Conservation (phyloP, 2,329 filamentous ascomycete genomes). For the Penicillium sp. region DNA sequence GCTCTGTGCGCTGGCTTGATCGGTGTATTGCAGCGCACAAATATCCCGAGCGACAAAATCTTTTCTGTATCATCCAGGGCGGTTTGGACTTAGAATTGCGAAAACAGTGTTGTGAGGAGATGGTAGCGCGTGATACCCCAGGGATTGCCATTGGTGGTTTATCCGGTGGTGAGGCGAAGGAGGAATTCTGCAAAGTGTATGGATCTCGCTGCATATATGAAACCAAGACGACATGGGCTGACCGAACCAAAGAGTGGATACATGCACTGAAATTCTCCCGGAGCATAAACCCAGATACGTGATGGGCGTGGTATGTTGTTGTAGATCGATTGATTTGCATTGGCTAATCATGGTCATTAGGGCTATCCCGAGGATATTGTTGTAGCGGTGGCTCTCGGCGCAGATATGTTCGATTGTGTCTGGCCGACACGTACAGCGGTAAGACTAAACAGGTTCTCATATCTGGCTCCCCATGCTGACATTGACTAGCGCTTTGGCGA, state of each 20-base stretch:
- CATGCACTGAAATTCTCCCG: conserved; percentile 80
- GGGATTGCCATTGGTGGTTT: conserved; percentile 95
- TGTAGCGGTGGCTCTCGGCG: conserved; percentile 86
- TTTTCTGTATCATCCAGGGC: conserved; percentile 98
- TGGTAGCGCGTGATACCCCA: conserved; percentile 86
- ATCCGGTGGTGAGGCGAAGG: conserved; percentile 91
- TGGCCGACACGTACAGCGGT: conserved; percentile 93
- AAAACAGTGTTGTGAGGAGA: conserved; percentile 74
- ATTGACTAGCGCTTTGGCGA: conserved; percentile 72
- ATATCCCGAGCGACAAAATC: conserved; percentile 76
- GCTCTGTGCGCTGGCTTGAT: conserved; percentile 92
- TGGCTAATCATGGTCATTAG: conserved; percentile 31
- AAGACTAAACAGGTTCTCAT: conserved; percentile 25
- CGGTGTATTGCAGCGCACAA: conserved; percentile 87
- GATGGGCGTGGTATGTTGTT: conserved; percentile 75
- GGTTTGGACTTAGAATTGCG: conserved; percentile 86
- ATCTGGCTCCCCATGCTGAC: conserved; percentile 1
- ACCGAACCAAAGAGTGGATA: conserved; percentile 55
- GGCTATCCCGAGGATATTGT: conserved; percentile 95
- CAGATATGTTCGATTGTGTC: conserved; percentile 99
- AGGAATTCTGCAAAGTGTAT: conserved; percentile 80
- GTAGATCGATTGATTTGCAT: neutral
- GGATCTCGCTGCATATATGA: conserved; percentile 1
- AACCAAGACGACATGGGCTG: conserved; percentile 3
- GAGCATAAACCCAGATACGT: conserved; percentile 95